Conservation (phyloP, 139 green algal genomes). For the Desmodesmus armatus region DNA sequence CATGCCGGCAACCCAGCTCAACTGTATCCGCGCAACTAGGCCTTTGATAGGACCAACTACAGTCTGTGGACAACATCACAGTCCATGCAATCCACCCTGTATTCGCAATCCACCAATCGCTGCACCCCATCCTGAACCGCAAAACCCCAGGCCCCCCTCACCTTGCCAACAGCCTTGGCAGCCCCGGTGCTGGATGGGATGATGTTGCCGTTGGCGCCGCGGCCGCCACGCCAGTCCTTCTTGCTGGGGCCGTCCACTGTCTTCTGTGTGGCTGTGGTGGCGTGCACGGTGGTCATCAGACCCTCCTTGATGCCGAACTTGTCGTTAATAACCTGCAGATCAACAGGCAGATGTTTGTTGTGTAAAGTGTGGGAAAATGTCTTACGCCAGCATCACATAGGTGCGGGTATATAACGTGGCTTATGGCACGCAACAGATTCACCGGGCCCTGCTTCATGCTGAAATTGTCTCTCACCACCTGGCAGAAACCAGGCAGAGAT, state of each 20-base stretch:
- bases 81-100: neutral
- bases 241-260: slow-evolving; percentile 96
- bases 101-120: too few species aligned
- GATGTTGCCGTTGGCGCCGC: slow-evolving; percentile 94
- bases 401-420: too few species aligned
- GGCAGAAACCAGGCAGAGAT: too few species aligned
- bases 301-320: slow-evolving; percentile 89
- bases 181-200: slow-evolving; percentile 97
- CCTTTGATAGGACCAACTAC: too few species aligned
- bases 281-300: slow-evolving; percentile 98
- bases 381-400: too few species aligned
- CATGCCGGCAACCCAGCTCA: too few species aligned
- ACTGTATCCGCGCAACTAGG: too few species aligned
- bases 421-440: slow-evolving; percentile 97
- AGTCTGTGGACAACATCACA: too few species aligned
- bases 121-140: neutral
- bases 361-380: too few species aligned
- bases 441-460: slow-evolving; percentile 93
- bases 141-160: neutral
- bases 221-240: slow-evolving; percentile 98
- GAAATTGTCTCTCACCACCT: slow-evolving; percentile 90
- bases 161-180: slow-evolving; percentile 87
- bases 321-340: slow-evolving; percentile 83
- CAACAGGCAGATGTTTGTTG: too few species aligned
- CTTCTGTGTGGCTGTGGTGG: slow-evolving; percentile 97